Evolutionary conservation across 345 rosid genomes (phyloP), one percentile per base, ranked within the genome.

Genomic region (Firmiana major): DNA sequence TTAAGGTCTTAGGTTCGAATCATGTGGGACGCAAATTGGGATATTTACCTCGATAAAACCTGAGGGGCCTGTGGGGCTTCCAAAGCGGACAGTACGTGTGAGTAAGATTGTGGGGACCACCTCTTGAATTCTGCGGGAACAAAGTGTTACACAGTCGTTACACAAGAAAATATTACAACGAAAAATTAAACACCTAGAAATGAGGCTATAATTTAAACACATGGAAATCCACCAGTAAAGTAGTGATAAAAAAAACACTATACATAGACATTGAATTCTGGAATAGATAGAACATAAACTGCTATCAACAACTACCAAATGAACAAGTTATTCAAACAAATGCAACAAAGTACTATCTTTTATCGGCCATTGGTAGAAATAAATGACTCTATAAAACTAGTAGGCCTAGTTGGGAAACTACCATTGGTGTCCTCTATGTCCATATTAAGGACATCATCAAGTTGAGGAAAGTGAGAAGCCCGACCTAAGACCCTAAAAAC

Each of bases 331-430:
- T n/a, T 1, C 5, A 77, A 48, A 57, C 67, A 31, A 80, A 64
- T 36, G 21, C 49, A 22, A 69, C 7, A 9, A n/a, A 48, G 16
- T 74, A 57, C 62, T 68, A 0, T 62, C 28, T 34, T 64, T 82
- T 75, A 91, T 80, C 96, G 88, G 63, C 92, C 97, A 84, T 90
- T 93, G 0, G 86, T 79, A 31, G 97, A 91, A 62, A 91, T 87
- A 82, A 91, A 91, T 6, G 97, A 90, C 36, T 91, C 93, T 0
- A 93, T 92, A 26, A 91, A 90, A 42, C 97, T 93, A 9, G 86
- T 51, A 7, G 97, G 92, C 73, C 91, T 83, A 40, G 92, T 85
- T 1, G 97, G 97, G 60, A 91, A 90, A 34, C 97, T 91, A 11
- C 91, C 83, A 74, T 88, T 90, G 86, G 92, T 91, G 79, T 88